Base-by-base conservation (phyloP, 176 grass and related monocot species). In the Aegilops bicornis region DNA sequence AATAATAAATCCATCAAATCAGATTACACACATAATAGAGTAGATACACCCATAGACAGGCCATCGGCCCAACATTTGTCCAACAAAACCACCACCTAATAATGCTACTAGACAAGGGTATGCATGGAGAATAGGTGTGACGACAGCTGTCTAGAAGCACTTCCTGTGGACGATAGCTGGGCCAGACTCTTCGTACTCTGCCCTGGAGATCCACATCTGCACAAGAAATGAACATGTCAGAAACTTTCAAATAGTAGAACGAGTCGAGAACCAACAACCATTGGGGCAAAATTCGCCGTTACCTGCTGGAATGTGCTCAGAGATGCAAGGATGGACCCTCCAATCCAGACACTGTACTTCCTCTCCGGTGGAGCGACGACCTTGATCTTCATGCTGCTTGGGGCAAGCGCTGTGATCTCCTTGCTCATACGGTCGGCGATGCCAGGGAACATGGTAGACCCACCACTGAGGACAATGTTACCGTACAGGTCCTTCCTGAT, bases 291-390 rank as follows among this genome's bases (percentile, higher is more conserved):
- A 29, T 25, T 69, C 37, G 32, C 10, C 24, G 4, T 87, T 84
- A 96, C 94, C 94, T 96, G 94, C 88, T 96, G 94, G 82, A 96
- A 96, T 69, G 91, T 93, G 91, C 94, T 96, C 68, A 96, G 42
- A 59, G 94, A 96, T 79, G 94, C 94, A 35, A 96, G 91, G 88
- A 96, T 96, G 15, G 94, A 96, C 79, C 94, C 94, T 54, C 94
- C 91, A 1, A 96, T 96, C 94, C 94, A 93, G 43, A 96, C 94
- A 86, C 91, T 96, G 84, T 96, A 96, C 87, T 96, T 96, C 91
- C 94, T 96, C 85, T 96, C 94, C 0, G 91, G 94, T 0, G 94
- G 91, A 20, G 94, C 94, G 7, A 96, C 94, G 6, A 96, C 94
- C 89, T 96, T 96, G 88, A 96, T 89, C 87, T 91, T 96, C 94